A percentile compares a stretch with the other conserved stretches of the same genome.
Conservation (phyloP, 345 rosid species). For the Moringa oleifera region DNA sequence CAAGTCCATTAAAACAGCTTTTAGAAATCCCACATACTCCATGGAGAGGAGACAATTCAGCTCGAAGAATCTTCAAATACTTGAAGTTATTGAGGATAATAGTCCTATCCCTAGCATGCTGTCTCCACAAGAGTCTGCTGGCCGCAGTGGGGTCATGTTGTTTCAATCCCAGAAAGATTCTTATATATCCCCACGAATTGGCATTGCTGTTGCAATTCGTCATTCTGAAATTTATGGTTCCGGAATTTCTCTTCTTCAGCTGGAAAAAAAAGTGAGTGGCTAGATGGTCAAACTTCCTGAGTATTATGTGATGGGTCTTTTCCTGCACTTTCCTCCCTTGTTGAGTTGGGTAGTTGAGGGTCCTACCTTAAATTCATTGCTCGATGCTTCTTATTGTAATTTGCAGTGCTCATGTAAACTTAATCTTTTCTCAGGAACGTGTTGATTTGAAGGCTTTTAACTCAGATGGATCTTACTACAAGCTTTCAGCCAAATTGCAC, state of each 20-base stretch:
- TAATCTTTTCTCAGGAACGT: slow-evolving; percentile 63
- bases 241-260: slow-evolving; percentile 92
- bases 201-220: slow-evolving; percentile 78
- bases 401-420: slow-evolving; percentile 13
- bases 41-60: slow-evolving; percentile 47
- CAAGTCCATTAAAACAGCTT: slow-evolving; percentile 54
- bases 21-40: slow-evolving; percentile 46
- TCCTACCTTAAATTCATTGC: slow-evolving; percentile 6
- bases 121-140: slow-evolving; percentile 87
- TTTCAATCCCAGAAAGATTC: slow-evolving; percentile 85
- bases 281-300: not conserved
- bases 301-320: not conserved
- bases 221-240: slow-evolving; percentile 76
- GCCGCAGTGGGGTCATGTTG: slow-evolving; percentile 58
- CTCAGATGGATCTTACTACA: slow-evolving; percentile 81
- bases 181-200: slow-evolving; percentile 64
- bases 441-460: slow-evolving; percentile 76
- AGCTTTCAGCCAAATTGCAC: slow-evolving; percentile 75
- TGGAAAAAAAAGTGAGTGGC: slow-evolving; percentile 85
- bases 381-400: not conserved
- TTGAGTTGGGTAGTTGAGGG: not conserved
- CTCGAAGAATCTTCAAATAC: slow-evolving; percentile 54
- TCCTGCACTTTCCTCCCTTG: slow-evolving; percentile 3
- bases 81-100: slow-evolving; percentile 84
- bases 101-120: slow-evolving; percentile 91